Base-by-base conservation (phyloP, 148 eudicot genomes). In the Spergularia marina region DNA sequence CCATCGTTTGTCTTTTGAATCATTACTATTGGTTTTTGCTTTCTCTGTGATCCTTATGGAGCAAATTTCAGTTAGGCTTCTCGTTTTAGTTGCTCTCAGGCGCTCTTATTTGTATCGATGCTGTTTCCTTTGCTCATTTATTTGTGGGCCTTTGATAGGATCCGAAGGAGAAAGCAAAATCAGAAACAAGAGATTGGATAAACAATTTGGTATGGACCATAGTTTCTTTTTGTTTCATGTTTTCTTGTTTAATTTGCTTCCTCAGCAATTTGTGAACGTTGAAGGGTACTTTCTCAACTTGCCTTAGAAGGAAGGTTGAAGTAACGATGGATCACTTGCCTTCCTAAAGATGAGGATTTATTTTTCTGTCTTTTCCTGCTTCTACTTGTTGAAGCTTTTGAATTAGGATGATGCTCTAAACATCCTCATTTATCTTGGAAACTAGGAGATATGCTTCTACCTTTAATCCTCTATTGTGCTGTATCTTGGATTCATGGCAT, bases 171-270 rank as follows among this genome's bases (percentile, higher is more conserved):
- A 96, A 92, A 82, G 99, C 99, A 51, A 96, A 96, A 70, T 88
- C 99, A 63, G 99, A 96, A 83, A 96, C 99, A 66, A 87, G 99
- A 84, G 99, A 96, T 76, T 96, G 99, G 99, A 70, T 96, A 73
- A 96, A 96, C 87, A 91, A 88, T 84, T 89, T 90, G 99, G 99
- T 92, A 90, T 73, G 92, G 17, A 30, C 72, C 78, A 51, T 51
- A 49, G 18, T 65, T 59, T 65, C 12, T 67, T n/a, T 68, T 65
- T 34, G 64, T 54, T 71, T 16, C 14, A n/a, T 36, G 30, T 62
- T 17, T 49, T 7, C 44, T 58, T 63, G 41, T 23, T 65, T 21
- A 20, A n/a, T 12, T 61, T n/a, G 34, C 16, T 57, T 53, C 6
- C 56, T 8, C 20, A 18, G 23, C 30, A 4, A 8, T 68, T 52